Evolutionary conservation across 805 yeast genomes (phyloP), one percentile per base, ranked within the genome.

Genomic region (Candida xyloterini): DNA sequence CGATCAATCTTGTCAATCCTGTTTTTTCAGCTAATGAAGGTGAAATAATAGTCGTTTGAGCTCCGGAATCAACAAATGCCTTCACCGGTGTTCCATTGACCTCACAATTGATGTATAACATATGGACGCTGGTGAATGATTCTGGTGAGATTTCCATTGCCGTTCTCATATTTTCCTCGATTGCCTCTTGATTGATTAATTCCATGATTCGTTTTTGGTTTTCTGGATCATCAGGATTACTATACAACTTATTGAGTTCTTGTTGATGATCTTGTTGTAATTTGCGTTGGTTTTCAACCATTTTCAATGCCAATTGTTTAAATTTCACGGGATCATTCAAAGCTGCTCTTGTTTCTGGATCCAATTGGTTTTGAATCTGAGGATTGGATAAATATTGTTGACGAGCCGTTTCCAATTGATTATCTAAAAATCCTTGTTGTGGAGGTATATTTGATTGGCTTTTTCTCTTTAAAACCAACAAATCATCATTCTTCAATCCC

Each of bases 51-150:
- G 99, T 89, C 21, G 78, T 69, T 60, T 89, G 96, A 0, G 99
- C 98, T 2, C 99, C 99, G 0, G 97, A 79, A 59, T 93, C 99
- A 5, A 93, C 95, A 67, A 93, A 88, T 0, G 98, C 98, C 58
- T 86, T 86, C 3, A 89, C 83, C 15, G 81, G 79, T 32, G 73
- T 70, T 1, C 93, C 91, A 54, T 93, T 90, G 26, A 91, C 82
- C 49, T 78, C 81, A 28, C 88, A 71, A 40, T 79, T 71, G 11
- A 93, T 79, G 62, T 82, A 91, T 27, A 93, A 71, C 96, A 93
- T 89, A 23, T 76, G 76, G 3, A 91, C 95, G n/a, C 50, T 42
- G 0, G 89, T 81, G 64, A 93, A 93, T 26, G 85, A 73, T 59
- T 93, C 99, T 0, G 99, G 99, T 4, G 91, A 78, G 38, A 81